Percentiles rank a stretch among this genome's conserved stretches.
phyloP scores from a whole-genome alignment of 345 rosid genomes.

The Trapa incisa region DNA sequence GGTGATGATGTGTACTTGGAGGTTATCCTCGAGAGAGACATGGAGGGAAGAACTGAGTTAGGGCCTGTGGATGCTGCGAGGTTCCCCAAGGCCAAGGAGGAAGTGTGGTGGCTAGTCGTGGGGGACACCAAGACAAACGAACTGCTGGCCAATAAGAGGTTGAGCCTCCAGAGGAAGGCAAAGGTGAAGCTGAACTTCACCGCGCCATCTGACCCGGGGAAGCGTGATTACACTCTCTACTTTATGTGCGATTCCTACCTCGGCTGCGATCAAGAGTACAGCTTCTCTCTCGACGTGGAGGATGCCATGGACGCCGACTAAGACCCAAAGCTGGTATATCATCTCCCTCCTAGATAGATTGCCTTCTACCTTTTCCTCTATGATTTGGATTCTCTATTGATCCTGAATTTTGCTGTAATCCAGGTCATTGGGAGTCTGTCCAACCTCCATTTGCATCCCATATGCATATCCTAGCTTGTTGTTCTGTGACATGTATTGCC shows the following conservation, averaged over 20 bases:
- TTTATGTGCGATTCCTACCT: conserved; percentile 85
- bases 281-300: conserved; percentile 43
- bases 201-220: conserved; percentile 55
- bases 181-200: conserved; percentile 72
- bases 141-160: conserved; percentile 83
- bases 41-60: conserved; percentile 74
- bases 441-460: conserved; percentile 5
- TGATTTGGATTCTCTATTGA: too few relatives aligned
- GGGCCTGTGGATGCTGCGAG: conserved; percentile 59
- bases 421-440: too few relatives aligned
- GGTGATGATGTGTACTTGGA: conserved; percentile 56
- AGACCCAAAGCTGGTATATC: neutral
- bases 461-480: conserved; percentile 80
- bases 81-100: conserved; percentile 79
- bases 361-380: too few relatives aligned
- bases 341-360: neutral
- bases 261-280: conserved; percentile 85
- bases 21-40: conserved; percentile 62
- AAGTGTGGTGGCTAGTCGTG: conserved; percentile 96
- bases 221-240: conserved; percentile 49
- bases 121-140: conserved; percentile 75
- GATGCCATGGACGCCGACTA: conserved; percentile 28
- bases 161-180: conserved; percentile 58
- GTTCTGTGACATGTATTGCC: conserved; percentile 60
- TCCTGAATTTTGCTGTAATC: too few relatives aligned